Evolutionary conservation across 495 filamentous ascomycete species (phyloP), one percentile per base, ranked within the genome.

Genomic region (Penicillium angulare): DNA sequence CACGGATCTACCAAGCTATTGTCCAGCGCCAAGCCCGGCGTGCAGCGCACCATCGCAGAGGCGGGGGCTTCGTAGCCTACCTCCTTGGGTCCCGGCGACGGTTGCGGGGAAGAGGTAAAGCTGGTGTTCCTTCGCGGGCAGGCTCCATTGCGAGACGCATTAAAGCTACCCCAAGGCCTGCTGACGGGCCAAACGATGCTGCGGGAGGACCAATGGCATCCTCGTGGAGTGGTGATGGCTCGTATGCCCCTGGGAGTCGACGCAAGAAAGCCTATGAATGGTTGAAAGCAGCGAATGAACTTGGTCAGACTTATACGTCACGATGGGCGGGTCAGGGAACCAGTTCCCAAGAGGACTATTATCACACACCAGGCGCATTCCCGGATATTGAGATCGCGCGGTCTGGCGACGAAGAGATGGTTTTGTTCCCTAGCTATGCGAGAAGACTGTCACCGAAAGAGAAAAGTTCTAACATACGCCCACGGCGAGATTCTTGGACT

Each of bases 341-440:
- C 12, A 77, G 78, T 9, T 74, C 79, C 27, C 61, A 68, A 16
- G 76, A 85, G 26, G 78, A 84, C 35, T 76, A 81, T 32, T 67
- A 76, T 7, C 77, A 79, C 22, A 86, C 87, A n/a, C 86, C 87
- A 0, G 87, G 85, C 2, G 78, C 86, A 4, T 96, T 91, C 57
- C 89, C 90, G 1, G 85, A 95, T 55, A 86, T 90, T 15, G 80
- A 86, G 10, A 86, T 96, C 43, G 82, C 86, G 17, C 77, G 83
- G 7, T 86, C 81, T 32, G 91, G 88, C 17, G 82, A 88, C 54
- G 92, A 96, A 69, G 89, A 97, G 73, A 88, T 99, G 83, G 79
- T 97, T 9, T 59, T 97, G 12, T 99, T 97, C 61, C 93, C 93
- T 7, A 92, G 89, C 59, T 95, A 97, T 71, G 87, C 88, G 35